phyloP scores from a whole-genome alignment of 352 stramenopile genomes.

The Phytophthora pisi region DNA sequence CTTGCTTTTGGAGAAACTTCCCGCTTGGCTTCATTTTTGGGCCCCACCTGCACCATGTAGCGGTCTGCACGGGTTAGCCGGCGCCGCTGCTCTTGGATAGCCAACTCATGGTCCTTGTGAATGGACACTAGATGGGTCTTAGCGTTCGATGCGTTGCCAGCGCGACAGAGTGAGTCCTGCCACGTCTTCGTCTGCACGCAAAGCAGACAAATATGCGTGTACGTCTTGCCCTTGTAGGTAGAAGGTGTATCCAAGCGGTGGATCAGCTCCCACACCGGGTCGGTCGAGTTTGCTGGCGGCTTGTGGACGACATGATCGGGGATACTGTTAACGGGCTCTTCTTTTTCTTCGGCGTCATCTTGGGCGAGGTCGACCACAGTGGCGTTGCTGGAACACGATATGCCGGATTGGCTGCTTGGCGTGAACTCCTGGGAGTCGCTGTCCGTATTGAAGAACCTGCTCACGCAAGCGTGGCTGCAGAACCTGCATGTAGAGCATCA shows the following conservation, averaged over 20 bases:
- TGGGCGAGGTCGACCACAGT: background rate
- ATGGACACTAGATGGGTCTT: background rate
- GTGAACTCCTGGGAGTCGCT: background rate
- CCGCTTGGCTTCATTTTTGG: background rate
- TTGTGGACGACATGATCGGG: background rate
- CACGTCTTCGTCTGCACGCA: background rate
- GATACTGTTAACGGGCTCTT: background rate
- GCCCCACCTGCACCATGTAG: background rate
- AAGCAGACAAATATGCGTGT: background rate
- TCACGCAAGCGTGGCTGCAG: conserved; percentile 1
- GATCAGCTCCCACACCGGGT: background rate
- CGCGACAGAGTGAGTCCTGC: background rate
- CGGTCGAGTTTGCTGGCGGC: background rate
- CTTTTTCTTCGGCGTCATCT: background rate
- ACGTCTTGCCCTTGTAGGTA: background rate
- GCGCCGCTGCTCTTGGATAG: background rate
- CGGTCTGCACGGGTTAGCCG: background rate
- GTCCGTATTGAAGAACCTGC: background rate
- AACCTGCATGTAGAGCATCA: background rate
- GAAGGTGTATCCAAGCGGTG: background rate
- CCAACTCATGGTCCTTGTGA: background rate
- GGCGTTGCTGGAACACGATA: background rate
- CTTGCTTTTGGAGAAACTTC: background rate
- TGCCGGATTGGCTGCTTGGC: background rate
- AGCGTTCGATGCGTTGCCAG: conserved; percentile 1